Base-by-base conservation (phyloP, 2,329 filamentous ascomycete genomes). In the Acarospora socialis region DNA sequence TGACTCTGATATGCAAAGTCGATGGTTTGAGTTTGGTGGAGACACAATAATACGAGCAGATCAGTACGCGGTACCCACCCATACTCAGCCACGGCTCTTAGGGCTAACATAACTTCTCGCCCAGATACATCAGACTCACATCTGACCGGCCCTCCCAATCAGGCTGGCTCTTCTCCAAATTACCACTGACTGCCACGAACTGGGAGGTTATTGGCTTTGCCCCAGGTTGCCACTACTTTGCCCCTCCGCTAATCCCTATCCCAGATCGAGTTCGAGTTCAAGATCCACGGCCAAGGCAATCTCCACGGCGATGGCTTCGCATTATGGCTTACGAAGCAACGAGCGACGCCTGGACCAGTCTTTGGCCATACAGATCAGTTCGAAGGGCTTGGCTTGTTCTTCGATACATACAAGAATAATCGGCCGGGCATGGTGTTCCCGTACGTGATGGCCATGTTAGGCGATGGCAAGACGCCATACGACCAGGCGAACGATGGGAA, bases 341-440 rank as follows among this genome's bases (percentile, higher is more conserved):
- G 90, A 43, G 86, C 73, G 19, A 70, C 77, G 46, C 60, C 66
- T 37, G 90, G 90, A 10, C 69, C 75, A 7, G 87, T 98, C 21
- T 98, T 98, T 56, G 90, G 90, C 30, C 77, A 77, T 44, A 66
- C 69, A 18, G 87, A 98, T 60, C 73, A 73, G 42, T 98, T 95
- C 47, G 87, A 98, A 55, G 90, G 90, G 4, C 69, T 98, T 28
- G 90, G 84, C 33, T 70, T 98, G 56, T 95, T 94, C 64, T 73
- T 98, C 61, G 90, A 98, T 55, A 98, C 90, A 26, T 98, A 98
- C 69, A 98, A 98, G 74, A 98, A 98, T 66, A 93, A 94, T 64
- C 76, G 90, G 9, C 87, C 90, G 1, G 90, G 90, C 25, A 79
- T 83, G 24, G 81, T 93, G 28, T 98, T 98, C 60, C 90, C 90